Conservation (phyloP, 2,329 filamentous ascomycete genomes). For the Diaporthe sp. region DNA sequence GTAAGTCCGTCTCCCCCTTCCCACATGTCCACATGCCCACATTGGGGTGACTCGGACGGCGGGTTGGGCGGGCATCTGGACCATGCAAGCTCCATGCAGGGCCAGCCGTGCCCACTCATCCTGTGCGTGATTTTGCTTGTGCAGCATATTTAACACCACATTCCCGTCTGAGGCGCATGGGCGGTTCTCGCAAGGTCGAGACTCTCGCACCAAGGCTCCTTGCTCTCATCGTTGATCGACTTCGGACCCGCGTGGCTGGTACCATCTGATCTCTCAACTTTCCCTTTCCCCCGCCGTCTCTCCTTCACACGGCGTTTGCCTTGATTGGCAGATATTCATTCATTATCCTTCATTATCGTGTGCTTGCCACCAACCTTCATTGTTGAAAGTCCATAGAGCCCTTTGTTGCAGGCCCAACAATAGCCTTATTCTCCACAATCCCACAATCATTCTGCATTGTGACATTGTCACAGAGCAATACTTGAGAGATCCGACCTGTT, state of each 20-base stretch:
- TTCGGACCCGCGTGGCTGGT: constrained; percentile 25
- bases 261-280: constrained; percentile 26
- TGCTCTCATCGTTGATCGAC: constrained; percentile 17
- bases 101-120: constrained; percentile 27
- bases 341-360: constrained; percentile 27
- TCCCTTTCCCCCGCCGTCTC: constrained; percentile 40
- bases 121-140: constrained; percentile 18
- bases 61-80: neutral
- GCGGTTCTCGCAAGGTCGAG: constrained; percentile 17
- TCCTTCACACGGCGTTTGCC: constrained; percentile 44
- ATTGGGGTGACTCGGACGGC: neutral
- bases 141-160: constrained; percentile 35
- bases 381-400: constrained; percentile 34
- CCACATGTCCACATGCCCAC: constrained; percentile 4
- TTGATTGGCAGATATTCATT: constrained; percentile 6
- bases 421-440: constrained; percentile 21
- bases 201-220: constrained; percentile 6
- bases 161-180: constrained; percentile 30
- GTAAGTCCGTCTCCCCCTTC: neutral
- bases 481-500: neutral
- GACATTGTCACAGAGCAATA: neutral
- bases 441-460: constrained; percentile 39
- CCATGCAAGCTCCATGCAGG: constrained; percentile 19
- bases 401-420: constrained; percentile 38
- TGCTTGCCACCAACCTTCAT: constrained; percentile 35